phyloP scores from a whole-genome alignment of 495 filamentous ascomycete genomes.

The Schizothecium vesticola region DNA sequence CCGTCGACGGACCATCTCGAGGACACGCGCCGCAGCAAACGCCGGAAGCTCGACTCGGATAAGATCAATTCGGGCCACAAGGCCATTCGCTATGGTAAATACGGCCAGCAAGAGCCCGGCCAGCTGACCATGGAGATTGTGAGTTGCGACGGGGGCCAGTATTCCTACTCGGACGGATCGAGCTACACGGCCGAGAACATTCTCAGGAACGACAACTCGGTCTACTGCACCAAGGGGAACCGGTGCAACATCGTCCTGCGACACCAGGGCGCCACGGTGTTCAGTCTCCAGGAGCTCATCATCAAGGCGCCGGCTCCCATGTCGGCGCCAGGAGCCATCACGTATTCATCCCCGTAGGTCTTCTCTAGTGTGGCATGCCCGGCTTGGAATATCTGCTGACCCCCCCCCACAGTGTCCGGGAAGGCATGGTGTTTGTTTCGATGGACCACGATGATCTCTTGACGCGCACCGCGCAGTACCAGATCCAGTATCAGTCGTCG shows the following conservation, averaged over 20 bases:
- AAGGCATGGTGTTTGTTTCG: slow-evolving; percentile 88
- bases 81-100: slow-evolving; percentile 70
- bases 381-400: slow-evolving; percentile 19
- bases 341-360: slow-evolving; percentile 78
- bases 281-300: slow-evolving; percentile 74
- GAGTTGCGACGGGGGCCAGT: slow-evolving; percentile 75
- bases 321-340: slow-evolving; percentile 49
- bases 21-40: slow-evolving; percentile 55
- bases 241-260: slow-evolving; percentile 79
- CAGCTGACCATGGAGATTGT: slow-evolving; percentile 76
- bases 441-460: slow-evolving; percentile 77
- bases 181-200: slow-evolving; percentile 74
- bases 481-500: slow-evolving; percentile 58
- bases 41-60: slow-evolving; percentile 69
- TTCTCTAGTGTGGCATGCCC: slow-evolving; percentile 2
- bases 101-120: slow-evolving; percentile 77
- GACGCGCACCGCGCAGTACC: slow-evolving; percentile 65
- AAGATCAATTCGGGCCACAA: slow-evolving; percentile 45
- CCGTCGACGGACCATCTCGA: slow-evolving; percentile 32
- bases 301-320: slow-evolving; percentile 62
- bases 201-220: slow-evolving; percentile 70
- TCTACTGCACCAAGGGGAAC: slow-evolving; percentile 82
- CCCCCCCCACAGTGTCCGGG: slow-evolving; percentile 61
- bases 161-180: slow-evolving; percentile 53
- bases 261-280: slow-evolving; percentile 72